A percentile compares a stretch with the other conserved stretches of the same genome.
These are phyloP conservation scores for Fusarium staphyleae DNA, from an alignment of 2,329 filamentous ascomycete genomes.

Conservation along the genomic window DNA sequence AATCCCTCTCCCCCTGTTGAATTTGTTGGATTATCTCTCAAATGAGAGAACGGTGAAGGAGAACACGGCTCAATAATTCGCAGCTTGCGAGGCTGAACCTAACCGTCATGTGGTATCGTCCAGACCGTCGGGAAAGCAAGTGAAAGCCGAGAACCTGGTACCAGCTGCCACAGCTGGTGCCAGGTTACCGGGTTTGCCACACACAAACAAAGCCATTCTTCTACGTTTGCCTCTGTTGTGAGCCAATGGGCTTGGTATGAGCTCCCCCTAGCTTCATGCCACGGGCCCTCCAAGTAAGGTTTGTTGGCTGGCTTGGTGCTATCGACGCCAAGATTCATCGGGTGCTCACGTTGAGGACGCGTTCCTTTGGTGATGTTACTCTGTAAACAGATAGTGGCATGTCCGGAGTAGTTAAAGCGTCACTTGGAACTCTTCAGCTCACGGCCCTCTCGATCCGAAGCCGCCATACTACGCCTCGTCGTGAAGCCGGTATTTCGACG, in stretches of 20 bases:
- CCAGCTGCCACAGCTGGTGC: background rate
- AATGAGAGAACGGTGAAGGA: background rate
- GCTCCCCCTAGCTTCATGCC: background rate
- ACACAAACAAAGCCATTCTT: too few relatives aligned
- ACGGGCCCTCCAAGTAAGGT: background rate
- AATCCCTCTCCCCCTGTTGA: background rate
- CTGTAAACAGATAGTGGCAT: too few relatives aligned
- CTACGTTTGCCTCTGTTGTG: too few relatives aligned
- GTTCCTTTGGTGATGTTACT: background rate
- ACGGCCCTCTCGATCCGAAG: too few relatives aligned
- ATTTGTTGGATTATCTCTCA: background rate
- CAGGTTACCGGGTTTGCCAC: background rate
- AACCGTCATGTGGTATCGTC: slow-evolving; percentile 9
- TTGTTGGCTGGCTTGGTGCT: slow-evolving; percentile 22
- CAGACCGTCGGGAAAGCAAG: background rate
- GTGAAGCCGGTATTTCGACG: too few relatives aligned
- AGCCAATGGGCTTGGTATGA: background rate
- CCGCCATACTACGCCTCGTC: too few relatives aligned
- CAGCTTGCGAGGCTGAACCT: slow-evolving; percentile 31
- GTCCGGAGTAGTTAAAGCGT: too few relatives aligned
- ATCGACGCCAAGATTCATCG: slow-evolving; percentile 13
- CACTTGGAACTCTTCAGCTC: too few relatives aligned
- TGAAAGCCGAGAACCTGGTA: slow-evolving; percentile 1
- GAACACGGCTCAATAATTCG: slow-evolving; percentile 12
- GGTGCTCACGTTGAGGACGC: background rate